These are phyloP conservation scores for Monosporascus sp. DNA, from an alignment of 2,329 filamentous ascomycete genomes.

Conservation along the genomic window DNA sequence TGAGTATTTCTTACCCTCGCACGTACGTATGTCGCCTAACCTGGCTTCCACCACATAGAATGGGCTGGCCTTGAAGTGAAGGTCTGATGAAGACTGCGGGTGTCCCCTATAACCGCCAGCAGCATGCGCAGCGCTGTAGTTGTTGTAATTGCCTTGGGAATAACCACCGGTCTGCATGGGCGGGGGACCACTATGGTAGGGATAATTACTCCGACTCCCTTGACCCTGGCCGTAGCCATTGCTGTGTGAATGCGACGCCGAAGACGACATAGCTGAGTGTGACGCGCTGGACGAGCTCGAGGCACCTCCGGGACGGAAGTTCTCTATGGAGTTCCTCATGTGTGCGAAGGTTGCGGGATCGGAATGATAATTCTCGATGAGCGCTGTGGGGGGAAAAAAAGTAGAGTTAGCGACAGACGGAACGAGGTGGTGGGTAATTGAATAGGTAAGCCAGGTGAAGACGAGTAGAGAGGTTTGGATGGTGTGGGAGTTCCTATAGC, in stretches of 20 bases:
- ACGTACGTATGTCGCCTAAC: slow-evolving; percentile 59
- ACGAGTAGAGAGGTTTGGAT: not conserved
- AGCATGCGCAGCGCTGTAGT: slow-evolving; percentile 1
- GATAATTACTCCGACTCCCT: slow-evolving; percentile 5
- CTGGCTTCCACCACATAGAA: slow-evolving; percentile 71
- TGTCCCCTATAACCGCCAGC: slow-evolving; percentile 7
- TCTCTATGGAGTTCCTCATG: slow-evolving; percentile 12
- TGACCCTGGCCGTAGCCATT: slow-evolving; percentile 3
- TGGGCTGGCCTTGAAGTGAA: slow-evolving; percentile 64
- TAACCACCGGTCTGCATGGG: not conserved
- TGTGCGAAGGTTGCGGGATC: slow-evolving; percentile 7
- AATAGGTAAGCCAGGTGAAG: too few species aligned
- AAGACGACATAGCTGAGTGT: slow-evolving; percentile 1
- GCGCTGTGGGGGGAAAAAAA: slow-evolving; percentile 11
- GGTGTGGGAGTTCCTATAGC: not conserved
- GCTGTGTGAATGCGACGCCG: not conserved
- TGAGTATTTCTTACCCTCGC: slow-evolving; percentile 58
- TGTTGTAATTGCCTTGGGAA: slow-evolving; percentile 3
- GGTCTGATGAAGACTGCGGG: slow-evolving; percentile 9
- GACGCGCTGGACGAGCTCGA: slow-evolving; percentile 6
- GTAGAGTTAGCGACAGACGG: slow-evolving; percentile 2
- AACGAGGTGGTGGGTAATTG: not conserved
- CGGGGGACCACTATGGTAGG: not conserved
- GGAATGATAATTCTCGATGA: slow-evolving; percentile 15
- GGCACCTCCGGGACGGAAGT: slow-evolving; percentile 2